Evolutionary conservation across 805 yeast genomes (phyloP).

Genomic region (Saturnispora serradocipensis): DNA sequence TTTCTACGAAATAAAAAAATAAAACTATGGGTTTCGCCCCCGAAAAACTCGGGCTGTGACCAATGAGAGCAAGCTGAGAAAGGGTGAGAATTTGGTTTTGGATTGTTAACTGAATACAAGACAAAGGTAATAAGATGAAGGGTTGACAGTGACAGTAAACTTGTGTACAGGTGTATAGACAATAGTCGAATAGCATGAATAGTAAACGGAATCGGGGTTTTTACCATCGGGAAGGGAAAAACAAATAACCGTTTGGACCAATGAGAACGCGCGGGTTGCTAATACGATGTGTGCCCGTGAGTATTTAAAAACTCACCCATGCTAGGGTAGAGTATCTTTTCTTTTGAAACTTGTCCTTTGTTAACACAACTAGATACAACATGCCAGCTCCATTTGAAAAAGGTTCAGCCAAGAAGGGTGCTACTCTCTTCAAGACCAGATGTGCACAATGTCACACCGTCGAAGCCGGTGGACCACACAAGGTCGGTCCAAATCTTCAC

Average conservation of each 20-base stretch:
- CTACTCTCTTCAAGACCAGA: constrained; percentile 96
- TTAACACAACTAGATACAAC: constrained; percentile 8
- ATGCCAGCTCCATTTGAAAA: constrained; percentile 37
- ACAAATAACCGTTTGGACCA: background rate
- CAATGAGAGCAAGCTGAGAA: background rate
- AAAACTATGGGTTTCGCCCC: background rate
- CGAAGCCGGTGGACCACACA: constrained; percentile 93
- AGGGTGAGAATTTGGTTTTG: background rate
- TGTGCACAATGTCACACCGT: constrained; percentile 98
- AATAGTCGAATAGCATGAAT: too few relatives aligned
- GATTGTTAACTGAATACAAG: background rate
- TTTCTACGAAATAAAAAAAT: too few relatives aligned
- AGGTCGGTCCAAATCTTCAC: constrained; percentile 97
- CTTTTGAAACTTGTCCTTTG: background rate
- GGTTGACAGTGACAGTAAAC: too few relatives aligned
- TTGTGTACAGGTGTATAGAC: background rate
- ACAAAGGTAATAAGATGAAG: background rate
- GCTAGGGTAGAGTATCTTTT: background rate
- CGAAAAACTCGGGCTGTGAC: background rate
- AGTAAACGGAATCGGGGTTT: background rate
- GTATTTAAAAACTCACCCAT: background rate
- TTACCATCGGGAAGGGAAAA: background rate
- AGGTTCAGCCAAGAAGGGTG: constrained; percentile 87
- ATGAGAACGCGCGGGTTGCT: background rate
- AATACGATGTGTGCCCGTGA: background rate